Evolutionary conservation across 148 eudicot genomes (phyloP).

Genomic region (Vaccinium macrocarpon): DNA sequence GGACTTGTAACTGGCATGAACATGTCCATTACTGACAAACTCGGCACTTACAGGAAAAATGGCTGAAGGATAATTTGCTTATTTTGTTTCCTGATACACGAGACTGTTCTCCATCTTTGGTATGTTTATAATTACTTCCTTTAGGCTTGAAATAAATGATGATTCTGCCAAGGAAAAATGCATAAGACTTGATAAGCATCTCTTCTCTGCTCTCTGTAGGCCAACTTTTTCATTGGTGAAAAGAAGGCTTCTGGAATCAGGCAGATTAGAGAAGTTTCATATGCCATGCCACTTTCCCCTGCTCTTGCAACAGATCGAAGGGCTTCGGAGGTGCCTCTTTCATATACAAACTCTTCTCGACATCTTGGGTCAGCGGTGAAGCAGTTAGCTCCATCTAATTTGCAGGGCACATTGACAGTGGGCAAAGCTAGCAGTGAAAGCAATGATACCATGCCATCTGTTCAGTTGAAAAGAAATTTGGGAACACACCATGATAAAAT

Average conservation of each 20-base stretch:
- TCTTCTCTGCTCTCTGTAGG: constrained; percentile 40
- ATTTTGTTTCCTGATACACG: constrained; percentile 72
- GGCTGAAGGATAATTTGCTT: constrained; percentile 64
- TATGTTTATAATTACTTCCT: constrained; percentile 30
- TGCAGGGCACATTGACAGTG: constrained; percentile 50
- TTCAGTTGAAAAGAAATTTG: constrained; percentile 76
- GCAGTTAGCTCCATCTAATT: constrained; percentile 73
- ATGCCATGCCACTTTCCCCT: constrained; percentile 41
- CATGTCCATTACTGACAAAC: constrained; percentile 11
- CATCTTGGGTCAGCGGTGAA: constrained; percentile 79
- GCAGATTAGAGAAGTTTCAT: constrained; percentile 48
- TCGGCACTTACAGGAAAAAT: constrained; percentile 27
- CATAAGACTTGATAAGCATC: constrained; percentile 9
- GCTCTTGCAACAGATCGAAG: constrained; percentile 49
- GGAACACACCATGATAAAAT: constrained; percentile 40
- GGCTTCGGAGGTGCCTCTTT: constrained; percentile 50
- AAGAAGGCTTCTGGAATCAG: constrained; percentile 50
- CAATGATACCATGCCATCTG: constrained; percentile 44
- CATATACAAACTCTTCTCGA: constrained; percentile 48
- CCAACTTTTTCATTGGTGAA: constrained; percentile 59
- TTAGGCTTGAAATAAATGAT: not conserved
- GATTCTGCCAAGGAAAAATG: constrained; percentile 1
- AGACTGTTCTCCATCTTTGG: constrained; percentile 87
- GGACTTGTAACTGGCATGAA: not conserved
- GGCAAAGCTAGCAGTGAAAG: constrained; percentile 37